Conservation (phyloP, 192 early-diverging fungal species). For the Podila minutissima region DNA sequence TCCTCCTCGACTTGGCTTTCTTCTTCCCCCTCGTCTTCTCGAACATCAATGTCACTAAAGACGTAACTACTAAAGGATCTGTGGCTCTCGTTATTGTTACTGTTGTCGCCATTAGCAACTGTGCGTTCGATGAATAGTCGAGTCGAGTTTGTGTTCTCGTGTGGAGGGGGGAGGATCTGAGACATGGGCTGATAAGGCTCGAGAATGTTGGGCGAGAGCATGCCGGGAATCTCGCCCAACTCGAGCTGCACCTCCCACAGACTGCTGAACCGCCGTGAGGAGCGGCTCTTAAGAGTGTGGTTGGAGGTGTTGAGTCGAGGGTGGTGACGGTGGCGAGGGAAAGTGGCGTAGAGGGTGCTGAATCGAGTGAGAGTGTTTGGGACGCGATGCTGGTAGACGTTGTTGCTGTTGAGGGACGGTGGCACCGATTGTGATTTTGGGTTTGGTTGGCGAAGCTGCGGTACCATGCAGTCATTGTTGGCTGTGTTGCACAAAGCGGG, state of each 20-base stretch:
- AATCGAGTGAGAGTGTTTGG: neutral
- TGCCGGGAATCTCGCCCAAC: constrained; percentile 34
- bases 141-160: neutral
- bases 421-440: neutral
- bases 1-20: neutral
- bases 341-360: constrained; percentile 5
- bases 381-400: constrained; percentile 6
- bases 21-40: neutral
- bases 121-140: neutral
- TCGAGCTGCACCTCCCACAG: constrained; percentile 48
- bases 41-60: neutral
- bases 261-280: constrained; percentile 6
- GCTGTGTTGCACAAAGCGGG: neutral
- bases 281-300: neutral
- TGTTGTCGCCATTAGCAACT: neutral
- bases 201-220: constrained; percentile 30
- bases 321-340: constrained; percentile 5
- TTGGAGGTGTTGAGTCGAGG: neutral
- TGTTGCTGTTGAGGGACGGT: neutral
- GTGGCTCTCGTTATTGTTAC: neutral
- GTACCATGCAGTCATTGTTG: neutral
- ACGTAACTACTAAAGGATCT: neutral
- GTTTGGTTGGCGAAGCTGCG: neutral
- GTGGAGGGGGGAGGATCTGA: neutral
- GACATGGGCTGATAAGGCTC: constrained; percentile 11